Evolutionary conservation across 1,284 basidiomycete genomes (phyloP), one percentile per base, ranked within the genome.

Genomic region (Naganishia albida): DNA sequence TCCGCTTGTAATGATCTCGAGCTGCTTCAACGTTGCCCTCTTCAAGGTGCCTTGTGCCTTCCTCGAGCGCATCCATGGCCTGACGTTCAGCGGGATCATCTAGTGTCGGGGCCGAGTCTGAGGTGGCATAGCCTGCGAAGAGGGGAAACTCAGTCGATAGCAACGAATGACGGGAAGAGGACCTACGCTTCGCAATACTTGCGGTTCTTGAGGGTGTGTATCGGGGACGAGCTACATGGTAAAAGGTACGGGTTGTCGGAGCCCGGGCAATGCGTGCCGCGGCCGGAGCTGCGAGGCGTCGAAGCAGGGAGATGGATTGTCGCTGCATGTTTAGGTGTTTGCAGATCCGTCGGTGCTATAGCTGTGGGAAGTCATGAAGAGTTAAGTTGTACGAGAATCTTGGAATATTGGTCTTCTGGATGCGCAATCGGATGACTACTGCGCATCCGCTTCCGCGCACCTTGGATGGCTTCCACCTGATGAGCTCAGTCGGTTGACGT

Each of bases 1-100:
- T 92, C 72, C 90, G 85, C 75, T 85, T 81, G 79, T 96, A 96
- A 26, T 90, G 81, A 43, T 80, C 82, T 77, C 88, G 90, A 42
- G 93, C 93, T 44, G 82, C 85, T 68, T 88, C 82, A 3, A 96
- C 84, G 72, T 96, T 92, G 20, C 93, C 93, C 70, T 91, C 88
- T 78, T 96, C 93, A 42, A 97, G 83, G 72, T 89, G 89, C 68
- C 85, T 83, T 1, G 92, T 95, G 49, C 93, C 93, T 72, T 88
- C 84, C 76, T 96, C 92, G 18, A 96, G 83, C 67, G 89, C 88
- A 59, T 85, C 83, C 74, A 91, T 82, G 0, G 92, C 90, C 78
- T 92, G 90, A 20, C 83, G 82, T 69, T 93, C 88, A 56, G 89
- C 87, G 26, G 93, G 93, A 79, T 97, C 92, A 44, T 85, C 83